Percentiles rank a stretch among this genome's conserved stretches.
These are phyloP conservation scores for Talinum fruticosum DNA, from an alignment of 148 eudicot species.

Conservation along the genomic window DNA sequence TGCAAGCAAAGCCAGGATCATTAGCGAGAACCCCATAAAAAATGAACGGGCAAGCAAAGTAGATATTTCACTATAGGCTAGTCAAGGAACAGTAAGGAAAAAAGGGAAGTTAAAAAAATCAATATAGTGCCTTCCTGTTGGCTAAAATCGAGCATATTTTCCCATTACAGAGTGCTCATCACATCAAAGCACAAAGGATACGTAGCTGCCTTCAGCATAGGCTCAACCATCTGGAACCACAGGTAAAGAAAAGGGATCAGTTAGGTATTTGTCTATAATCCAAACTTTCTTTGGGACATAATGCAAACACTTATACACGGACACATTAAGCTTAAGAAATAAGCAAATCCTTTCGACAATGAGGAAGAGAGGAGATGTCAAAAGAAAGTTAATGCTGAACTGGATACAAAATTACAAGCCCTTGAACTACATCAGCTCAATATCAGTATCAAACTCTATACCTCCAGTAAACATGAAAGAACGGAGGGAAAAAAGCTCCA, in stretches of 20 bases:
- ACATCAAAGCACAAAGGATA: constrained; percentile 50
- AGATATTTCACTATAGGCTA: constrained; percentile 62
- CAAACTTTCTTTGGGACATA: not conserved
- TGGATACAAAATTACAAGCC: not conserved
- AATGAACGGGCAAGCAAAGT: constrained; percentile 81
- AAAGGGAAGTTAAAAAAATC: not conserved
- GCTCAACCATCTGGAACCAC: constrained; percentile 75
- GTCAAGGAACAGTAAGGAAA: constrained; percentile 42
- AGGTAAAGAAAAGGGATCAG: constrained; percentile 13
- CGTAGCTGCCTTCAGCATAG: constrained; percentile 88
- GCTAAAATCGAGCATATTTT: constrained; percentile 5
- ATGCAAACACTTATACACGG: not conserved
- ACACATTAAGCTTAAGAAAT: not conserved
- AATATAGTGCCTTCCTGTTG: not conserved
- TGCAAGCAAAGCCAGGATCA: constrained; percentile 75
- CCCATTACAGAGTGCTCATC: not conserved
- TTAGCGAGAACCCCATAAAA: constrained; percentile 76
- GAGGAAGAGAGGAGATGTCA: not conserved
- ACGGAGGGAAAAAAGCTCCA: not conserved
- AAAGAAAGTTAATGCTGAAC: not conserved
- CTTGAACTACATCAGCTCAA: not conserved
- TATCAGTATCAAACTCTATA: not conserved
- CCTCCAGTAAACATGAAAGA: not conserved
- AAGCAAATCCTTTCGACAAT: not conserved
- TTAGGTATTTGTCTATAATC: not conserved